Base-by-base conservation (phyloP, 73 alveolate genomes). In the Blepharisma japonicum region DNA sequence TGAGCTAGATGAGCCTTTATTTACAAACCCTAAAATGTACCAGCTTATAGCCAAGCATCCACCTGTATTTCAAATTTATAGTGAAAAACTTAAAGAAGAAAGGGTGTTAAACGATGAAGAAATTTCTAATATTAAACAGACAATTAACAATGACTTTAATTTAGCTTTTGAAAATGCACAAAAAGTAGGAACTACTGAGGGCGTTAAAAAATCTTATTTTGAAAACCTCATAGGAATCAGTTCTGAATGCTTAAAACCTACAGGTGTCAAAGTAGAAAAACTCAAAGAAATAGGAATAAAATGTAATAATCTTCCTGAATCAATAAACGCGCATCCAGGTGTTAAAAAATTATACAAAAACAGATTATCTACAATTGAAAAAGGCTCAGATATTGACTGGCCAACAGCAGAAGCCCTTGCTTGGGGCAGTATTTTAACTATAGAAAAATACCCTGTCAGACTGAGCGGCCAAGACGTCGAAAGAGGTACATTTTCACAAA, bases 351-450 rank as follows among this genome's bases (percentile, higher is more conserved):
- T 90, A 51, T 90, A 80, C 70, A 91, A 90, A 20, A 77, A 86
- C 7, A 80, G 98, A 79, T 79, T 20, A 23, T 27, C 77, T 67
- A 80, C 93, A 20, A 70, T 95, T 20, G 94, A 86, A 85, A 85
- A 68, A 6, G 99, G 99, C 6, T 81, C 83, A 71, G 96, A 95
- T 25, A 93, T 95, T 55, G 98, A 95, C 71, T 93, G 97, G 96
- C 98, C 94, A 14, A 87, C 97, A 1, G 99, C 97, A 6, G 99
- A 94, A 71, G 96, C 97, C 27, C 85, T 94, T 32, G 99, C 99
- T 74, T 94, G 83, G 54, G 99, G 96, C 48, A 71, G 96, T 9
- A 84, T 94, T 11, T 90, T 94, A 27, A 79, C 88, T 80, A 32
- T 32, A 32, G 99, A 94, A 82, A 95, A 92, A n/a, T 86, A 68